A percentile compares a stretch with the other conserved stretches of the same genome.
These are phyloP conservation scores for Myxozyma vanderwaltii DNA, from an alignment of 805 yeast species.

Conservation along the genomic window DNA sequence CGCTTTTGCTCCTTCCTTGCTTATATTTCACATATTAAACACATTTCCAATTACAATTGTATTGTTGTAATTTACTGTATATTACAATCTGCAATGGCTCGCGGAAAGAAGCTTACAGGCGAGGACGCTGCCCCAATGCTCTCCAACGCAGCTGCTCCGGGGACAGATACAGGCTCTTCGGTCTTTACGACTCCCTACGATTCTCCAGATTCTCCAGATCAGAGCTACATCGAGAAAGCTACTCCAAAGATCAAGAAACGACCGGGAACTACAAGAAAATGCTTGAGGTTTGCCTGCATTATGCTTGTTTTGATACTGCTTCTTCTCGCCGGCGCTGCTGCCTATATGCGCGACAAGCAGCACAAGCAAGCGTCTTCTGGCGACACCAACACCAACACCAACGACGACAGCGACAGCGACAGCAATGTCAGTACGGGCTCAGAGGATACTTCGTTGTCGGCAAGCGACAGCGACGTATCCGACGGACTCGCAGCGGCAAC, in stretches of 20 bases:
- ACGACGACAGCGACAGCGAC: too few relatives aligned
- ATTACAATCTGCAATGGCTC: too few relatives aligned
- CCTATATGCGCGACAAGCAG: constrained; percentile 2
- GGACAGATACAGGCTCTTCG: constrained; percentile 3
- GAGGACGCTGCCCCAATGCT: constrained; percentile 11
- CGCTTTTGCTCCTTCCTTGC: too few relatives aligned
- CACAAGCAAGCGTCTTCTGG: neutral
- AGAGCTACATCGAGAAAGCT: neutral
- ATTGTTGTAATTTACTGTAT: too few relatives aligned
- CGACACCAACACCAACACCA: neutral
- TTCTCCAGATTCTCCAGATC: neutral
- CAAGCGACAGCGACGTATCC: neutral
- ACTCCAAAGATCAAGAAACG: neutral
- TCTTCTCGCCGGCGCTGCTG: neutral
- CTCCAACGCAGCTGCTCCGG: neutral
- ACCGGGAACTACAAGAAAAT: constrained; percentile 2
- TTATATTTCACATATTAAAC: too few relatives aligned
- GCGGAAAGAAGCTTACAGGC: neutral
- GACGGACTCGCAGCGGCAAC: neutral
- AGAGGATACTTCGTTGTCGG: too few relatives aligned
- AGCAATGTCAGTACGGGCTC: too few relatives aligned
- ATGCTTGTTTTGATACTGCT: neutral
- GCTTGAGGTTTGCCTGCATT: neutral
- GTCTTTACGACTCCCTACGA: constrained; percentile 6
- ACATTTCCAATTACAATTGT: too few relatives aligned